Evolutionary conservation across 495 filamentous ascomycete genomes (phyloP), one percentile per base, ranked within the genome.

Genomic region (Aspergillus leporis): DNA sequence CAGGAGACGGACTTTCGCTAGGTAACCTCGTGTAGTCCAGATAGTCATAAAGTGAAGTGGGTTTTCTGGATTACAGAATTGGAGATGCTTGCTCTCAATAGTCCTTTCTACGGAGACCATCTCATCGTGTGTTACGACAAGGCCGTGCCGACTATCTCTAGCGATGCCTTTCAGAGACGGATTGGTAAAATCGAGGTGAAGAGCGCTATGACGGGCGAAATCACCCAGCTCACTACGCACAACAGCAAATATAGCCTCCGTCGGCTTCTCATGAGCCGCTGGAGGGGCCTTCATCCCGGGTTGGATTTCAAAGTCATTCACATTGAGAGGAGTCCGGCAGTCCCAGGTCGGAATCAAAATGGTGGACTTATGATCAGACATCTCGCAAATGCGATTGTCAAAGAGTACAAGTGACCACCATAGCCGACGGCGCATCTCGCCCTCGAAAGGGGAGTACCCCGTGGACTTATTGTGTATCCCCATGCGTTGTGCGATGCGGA

Each of bases 341-440:
- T 85, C 80, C 82, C 83, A 87, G 25, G 73, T 81, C 0, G 83
- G 84, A 60, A 63, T 59, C 12, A 85, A 62, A 6, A 61, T 70
- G 1, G 66, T 53, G 8, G 60, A 61, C 58, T 73, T 77, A 47
- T 67, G 66, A 34, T 75, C 65, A 5, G 74, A 51, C 36, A 84
- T 62, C 59, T 83, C 79, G 65, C 76, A 48, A 21, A 83, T 75
- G 32, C 84, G 83, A 55, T 55, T 58, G 56, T 87, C 83, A 40
- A 86, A 79, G 30, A 78, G 50, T 0, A 78, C 63, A 2, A 86
- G 69, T 4, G 83, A 69, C 85, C 84, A 86, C 84, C 83, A 87
- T 0, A 87, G 76, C 38, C 84, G 67, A 49, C 83, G 79, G 53
- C 82, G 77, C 74, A 86, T 78, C 63, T 87, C 83, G 3, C 71